These are phyloP conservation scores for Salix udensis DNA, from an alignment of 345 rosid genomes.

Conservation along the genomic window DNA sequence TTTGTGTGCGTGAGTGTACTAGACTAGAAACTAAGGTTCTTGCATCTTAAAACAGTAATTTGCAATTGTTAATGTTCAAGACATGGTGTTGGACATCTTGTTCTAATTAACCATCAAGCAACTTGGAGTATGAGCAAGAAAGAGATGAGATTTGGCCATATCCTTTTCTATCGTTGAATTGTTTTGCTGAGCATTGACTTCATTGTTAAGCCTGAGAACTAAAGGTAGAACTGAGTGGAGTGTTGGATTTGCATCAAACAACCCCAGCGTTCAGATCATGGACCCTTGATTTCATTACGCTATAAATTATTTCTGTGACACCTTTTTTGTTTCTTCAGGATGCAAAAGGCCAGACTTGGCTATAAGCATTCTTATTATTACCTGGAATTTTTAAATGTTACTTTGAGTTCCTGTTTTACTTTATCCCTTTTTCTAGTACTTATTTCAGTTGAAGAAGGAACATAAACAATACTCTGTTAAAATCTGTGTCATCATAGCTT, in stretches of 20 bases:
- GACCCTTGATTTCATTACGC: not conserved
- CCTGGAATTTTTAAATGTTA: no score
- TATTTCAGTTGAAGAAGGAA: not conserved
- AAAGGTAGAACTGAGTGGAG: not conserved
- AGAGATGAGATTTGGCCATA: not conserved
- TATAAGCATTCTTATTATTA: not conserved
- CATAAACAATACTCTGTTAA: not conserved
- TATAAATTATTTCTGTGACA: not conserved
- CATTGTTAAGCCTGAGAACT: not conserved
- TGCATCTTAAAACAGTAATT: not conserved
- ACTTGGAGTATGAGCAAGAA: conserved; percentile 1
- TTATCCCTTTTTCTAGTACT: not conserved
- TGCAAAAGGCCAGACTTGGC: conserved; percentile 3
- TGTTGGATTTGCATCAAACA: not conserved
- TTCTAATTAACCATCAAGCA: conserved; percentile 1
- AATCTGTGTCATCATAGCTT: not conserved
- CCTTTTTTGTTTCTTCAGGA: conserved; percentile 3
- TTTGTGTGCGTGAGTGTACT: not conserved
- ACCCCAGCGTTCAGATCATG: not conserved
- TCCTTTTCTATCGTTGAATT: not conserved
- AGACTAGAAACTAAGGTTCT: not conserved
- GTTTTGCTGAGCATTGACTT: not conserved
- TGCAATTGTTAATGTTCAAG: not conserved
- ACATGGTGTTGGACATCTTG: not conserved
- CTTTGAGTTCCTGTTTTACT: not conserved